These are phyloP conservation scores for Stromatinia cepivora DNA, from an alignment of 2,329 filamentous ascomycete species.

Conservation along the genomic window DNA sequence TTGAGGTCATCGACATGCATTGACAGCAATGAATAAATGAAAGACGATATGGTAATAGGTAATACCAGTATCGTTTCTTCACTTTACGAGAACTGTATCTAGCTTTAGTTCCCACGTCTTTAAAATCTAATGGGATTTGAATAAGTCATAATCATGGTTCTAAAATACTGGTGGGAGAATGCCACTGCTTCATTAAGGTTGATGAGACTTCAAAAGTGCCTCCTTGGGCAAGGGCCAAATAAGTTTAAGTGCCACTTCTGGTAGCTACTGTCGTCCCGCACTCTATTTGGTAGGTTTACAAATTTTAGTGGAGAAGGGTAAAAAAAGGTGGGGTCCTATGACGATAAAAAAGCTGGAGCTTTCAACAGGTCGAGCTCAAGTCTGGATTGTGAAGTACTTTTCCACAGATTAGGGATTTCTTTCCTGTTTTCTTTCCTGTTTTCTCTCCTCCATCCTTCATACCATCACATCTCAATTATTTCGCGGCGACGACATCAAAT, in stretches of 20 bases:
- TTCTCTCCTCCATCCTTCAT: background rate
- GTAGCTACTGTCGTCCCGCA: background rate
- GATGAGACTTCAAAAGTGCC: background rate
- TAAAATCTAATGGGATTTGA: no score
- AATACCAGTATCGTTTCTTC: no score
- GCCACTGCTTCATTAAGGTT: background rate
- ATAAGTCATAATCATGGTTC: background rate
- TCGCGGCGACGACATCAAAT: background rate
- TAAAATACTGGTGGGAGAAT: background rate
- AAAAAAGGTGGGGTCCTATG: slow-evolving; percentile 2
- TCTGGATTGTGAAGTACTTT: slow-evolving; percentile 6
- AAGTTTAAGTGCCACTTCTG: no score
- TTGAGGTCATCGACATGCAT: background rate
- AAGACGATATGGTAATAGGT: no score
- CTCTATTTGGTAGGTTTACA: background rate
- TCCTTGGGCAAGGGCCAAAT: background rate
- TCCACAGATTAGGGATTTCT: slow-evolving; percentile 3
- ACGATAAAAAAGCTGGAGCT: slow-evolving; percentile 23
- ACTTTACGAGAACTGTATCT: no score
- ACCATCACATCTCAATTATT: background rate
- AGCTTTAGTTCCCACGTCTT: no score
- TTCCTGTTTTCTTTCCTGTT: background rate
- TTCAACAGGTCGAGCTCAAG: slow-evolving; percentile 14
- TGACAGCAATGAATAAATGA: background rate
- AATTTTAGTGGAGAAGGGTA: background rate